Evolutionary conservation across 2,329 filamentous ascomycete genomes (phyloP).

Genomic region (Aschersonia sp.): DNA sequence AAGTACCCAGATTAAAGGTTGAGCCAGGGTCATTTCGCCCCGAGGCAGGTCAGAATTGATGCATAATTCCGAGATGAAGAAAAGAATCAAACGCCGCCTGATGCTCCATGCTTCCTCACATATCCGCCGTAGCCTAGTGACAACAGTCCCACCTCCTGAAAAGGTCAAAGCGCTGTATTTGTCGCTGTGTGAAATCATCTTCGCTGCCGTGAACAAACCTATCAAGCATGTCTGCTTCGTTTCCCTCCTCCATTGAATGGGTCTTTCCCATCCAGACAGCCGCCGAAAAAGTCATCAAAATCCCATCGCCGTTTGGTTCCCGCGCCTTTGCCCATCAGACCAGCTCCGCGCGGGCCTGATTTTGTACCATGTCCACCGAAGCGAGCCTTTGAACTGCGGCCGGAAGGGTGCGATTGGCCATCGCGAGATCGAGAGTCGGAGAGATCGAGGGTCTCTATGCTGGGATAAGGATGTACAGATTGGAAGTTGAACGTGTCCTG

Average conservation of each 20-base stretch:
- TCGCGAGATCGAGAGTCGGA: slow-evolving; percentile 35
- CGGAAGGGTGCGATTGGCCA: slow-evolving; percentile 11
- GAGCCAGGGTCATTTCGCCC: slow-evolving; percentile 1
- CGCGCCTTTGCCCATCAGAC: slow-evolving; percentile 45
- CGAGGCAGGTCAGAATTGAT: slow-evolving; percentile 2
- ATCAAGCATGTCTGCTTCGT: slow-evolving; percentile 31
- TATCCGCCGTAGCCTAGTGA: slow-evolving; percentile 8
- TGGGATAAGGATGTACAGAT: slow-evolving; percentile 45
- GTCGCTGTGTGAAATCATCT: slow-evolving; percentile 12
- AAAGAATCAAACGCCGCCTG: slow-evolving; percentile 17
- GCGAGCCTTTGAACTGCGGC: slow-evolving; percentile 15
- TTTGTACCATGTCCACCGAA: slow-evolving; percentile 11
- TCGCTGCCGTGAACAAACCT: slow-evolving; percentile 1
- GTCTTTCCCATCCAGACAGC: slow-evolving; percentile 50
- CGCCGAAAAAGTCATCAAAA: slow-evolving; percentile 62
- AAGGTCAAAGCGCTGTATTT: slow-evolving; percentile 2
- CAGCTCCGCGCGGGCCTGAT: slow-evolving; percentile 12
- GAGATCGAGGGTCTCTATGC: slow-evolving; percentile 45
- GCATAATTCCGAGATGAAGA: slow-evolving; percentile 11
- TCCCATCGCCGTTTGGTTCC: slow-evolving; percentile 63
- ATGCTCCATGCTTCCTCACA: slow-evolving; percentile 20
- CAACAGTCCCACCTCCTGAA: too few relatives aligned
- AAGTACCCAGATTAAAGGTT: too few relatives aligned
- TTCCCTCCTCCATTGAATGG: slow-evolving; percentile 34
- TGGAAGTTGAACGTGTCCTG: slow-evolving; percentile 57